A percentile compares a stretch with the other conserved stretches of the same genome.
phyloP scores from a whole-genome alignment of 352 stramenopile genomes.

The Globisporangium cystogenes region DNA sequence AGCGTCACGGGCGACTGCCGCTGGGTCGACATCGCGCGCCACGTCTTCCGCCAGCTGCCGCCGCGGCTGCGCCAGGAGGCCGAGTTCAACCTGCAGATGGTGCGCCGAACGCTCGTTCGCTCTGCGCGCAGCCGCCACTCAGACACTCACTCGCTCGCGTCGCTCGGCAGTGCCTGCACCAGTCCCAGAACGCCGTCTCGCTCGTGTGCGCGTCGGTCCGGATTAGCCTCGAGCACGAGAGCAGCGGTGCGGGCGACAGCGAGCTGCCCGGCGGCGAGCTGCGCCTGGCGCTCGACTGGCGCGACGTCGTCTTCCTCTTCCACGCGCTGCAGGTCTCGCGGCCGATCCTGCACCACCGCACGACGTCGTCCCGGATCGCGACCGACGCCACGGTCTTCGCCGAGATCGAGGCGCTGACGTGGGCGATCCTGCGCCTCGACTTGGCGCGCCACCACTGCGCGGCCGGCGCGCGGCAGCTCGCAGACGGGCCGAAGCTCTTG shows the following conservation, averaged over 20 bases:
- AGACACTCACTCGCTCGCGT: background rate
- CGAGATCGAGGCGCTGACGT: conserved; percentile 40
- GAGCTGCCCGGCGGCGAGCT: conserved; percentile 8
- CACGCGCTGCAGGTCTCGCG: conserved; percentile 74
- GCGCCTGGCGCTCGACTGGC: conserved; percentile 28
- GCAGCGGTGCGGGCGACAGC: conserved; percentile 4
- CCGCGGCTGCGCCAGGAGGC: conserved; percentile 55
- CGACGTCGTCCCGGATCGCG: conserved; percentile 40
- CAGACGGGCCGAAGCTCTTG: conserved; percentile 18
- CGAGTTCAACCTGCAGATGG: conserved; percentile 80
- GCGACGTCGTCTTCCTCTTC: conserved; percentile 62
- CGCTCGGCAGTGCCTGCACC: conserved; percentile 38
- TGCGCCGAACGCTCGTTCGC: too few relatives aligned
- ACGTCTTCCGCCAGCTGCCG: conserved; percentile 44
- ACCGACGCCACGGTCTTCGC: conserved; percentile 40
- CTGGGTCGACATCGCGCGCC: conserved; percentile 50
- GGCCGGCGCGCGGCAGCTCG: background rate
- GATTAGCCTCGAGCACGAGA: conserved; percentile 12
- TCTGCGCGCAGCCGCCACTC: background rate
- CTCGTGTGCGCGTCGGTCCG: conserved; percentile 49
- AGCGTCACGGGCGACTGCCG: conserved; percentile 29
- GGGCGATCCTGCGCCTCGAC: conserved; percentile 14
- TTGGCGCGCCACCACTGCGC: background rate
- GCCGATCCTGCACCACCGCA: conserved; percentile 69
- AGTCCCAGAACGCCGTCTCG: conserved; percentile 38